Base-by-base conservation (phyloP, 148 eudicot genomes). In the Talinum fruticosum region DNA sequence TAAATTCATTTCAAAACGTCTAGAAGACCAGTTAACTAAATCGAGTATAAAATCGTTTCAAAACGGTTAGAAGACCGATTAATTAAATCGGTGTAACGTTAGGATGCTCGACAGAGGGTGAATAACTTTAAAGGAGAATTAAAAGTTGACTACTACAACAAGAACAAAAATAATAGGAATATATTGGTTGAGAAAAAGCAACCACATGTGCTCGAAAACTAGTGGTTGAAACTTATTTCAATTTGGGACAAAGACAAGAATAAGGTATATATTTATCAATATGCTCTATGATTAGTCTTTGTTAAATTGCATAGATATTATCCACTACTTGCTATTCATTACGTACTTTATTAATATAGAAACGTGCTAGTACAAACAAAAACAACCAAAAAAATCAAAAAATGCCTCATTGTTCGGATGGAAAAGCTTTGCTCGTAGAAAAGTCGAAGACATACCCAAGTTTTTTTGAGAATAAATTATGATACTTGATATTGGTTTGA, bases 71-170 rank as follows among this genome's bases (percentile, higher is more conserved):
- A n/a, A n/a, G n/a, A n/a, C n/a, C n/a, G n/a, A n/a, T n/a, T n/a
- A n/a, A n/a, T n/a, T n/a, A n/a, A n/a, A n/a, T n/a, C n/a, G n/a
- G n/a, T n/a, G n/a, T n/a, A n/a, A n/a, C n/a, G n/a, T n/a, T n/a
- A n/a, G n/a, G n/a, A n/a, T n/a, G n/a, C n/a, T n/a, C 18, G 77
- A 62, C 13, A 51, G 37, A 26, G 34, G 15, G 69, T 75, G 24
- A 75, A 75, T n/a, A 69, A 75, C 24, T 74, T 75, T 62, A 75
- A 53, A 75, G 69, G 69, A 61, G 69, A 75, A 38, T 4, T 61
- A 2, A 75, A 75, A 23, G 36, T 28, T 38, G 14, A 35, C 10
- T 18, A 72, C 19, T 75, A 75, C 28, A 54, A 75, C 18, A 66
- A 66, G 7, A 61, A 61, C 51, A 75, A 37, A 36, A 34, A 37